Evolutionary conservation across 257 asterid species (phyloP).

Genomic region (Solanum paucissectum): DNA sequence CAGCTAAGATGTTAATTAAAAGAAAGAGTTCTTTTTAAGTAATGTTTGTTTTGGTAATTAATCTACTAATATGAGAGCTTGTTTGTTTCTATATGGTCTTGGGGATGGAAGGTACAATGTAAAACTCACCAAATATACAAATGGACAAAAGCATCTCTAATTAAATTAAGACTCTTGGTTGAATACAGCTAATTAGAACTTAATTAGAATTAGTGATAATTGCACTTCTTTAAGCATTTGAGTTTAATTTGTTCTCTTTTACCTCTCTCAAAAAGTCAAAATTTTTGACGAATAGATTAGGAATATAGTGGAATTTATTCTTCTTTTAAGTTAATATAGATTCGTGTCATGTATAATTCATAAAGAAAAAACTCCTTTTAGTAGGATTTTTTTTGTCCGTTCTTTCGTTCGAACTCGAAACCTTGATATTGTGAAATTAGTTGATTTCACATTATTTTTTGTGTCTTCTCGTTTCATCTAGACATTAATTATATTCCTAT

Average conservation of each 20-base stretch:
- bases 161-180: not conserved
- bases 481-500: not conserved
- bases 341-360: not conserved
- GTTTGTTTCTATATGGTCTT: not conserved
- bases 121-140: not conserved
- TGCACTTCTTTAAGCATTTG: not conserved
- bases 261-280: not conserved
- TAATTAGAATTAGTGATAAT: not conserved
- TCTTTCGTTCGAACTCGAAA: fast-evolving
- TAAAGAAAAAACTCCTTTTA: not conserved
- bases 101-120: not conserved
- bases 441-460: not conserved
- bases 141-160: not conserved
- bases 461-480: not conserved
- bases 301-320: not conserved
- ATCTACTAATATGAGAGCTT: not conserved
- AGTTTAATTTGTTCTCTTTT: not conserved
- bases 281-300: not conserved
- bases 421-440: not conserved
- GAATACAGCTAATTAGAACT: not conserved
- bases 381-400: not conserved
- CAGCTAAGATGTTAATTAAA: not conserved
- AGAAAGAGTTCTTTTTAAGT: not conserved
- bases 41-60: not conserved
- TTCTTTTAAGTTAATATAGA: not conserved